Base-by-base conservation (phyloP, 2,329 filamentous ascomycete genomes). In the Hypoxylon sp. region DNA sequence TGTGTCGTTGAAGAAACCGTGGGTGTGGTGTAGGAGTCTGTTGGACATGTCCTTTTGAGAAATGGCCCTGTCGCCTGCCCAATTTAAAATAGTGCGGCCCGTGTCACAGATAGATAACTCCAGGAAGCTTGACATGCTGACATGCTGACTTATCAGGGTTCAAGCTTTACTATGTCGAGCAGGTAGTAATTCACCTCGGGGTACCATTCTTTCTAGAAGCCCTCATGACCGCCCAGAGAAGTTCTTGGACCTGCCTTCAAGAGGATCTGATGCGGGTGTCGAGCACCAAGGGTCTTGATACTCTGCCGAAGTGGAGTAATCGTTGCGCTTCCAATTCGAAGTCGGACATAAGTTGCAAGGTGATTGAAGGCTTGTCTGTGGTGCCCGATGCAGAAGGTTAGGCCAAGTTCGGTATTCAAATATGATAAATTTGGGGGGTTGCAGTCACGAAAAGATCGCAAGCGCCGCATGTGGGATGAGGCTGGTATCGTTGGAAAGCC, bases 161-260 rank as follows among this genome's bases (percentile, higher is more conserved):
- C 34, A 32, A 31, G 31, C 47, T 43, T 55, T 52, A 42, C 51
- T 46, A 31, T 40, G 47, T 46, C 27, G 19, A 50, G 48, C 35
- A 55, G 55, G 47, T 52, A 44, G 40, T 25, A 52, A 17, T 27
- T 40, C 13, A 26, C 31, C 8, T n/a, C 21, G 26, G 40, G 42
- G 47, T 46, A 40, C 36, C 51, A 51, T 53, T 45, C 49, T 25
- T 59, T 57, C 53, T 53, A 57, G 56, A 59, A 59, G 20, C 34
- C 29, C 42, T 51, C 36, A 47, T 34, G 53, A 57, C 51, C 49
- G 54, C 26, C 44, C 36, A 12, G 46, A 43, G 41, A 48, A 43
- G 9, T 34, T 31, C 30, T 52, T 9, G 41, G 41, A 55, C 37
- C 26, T 58, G 47, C 40, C 43, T 38, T 41, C 25, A 52, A 48